phyloP scores from a whole-genome alignment of 2,329 filamentous ascomycete genomes.

The Xylariaceae sp. region DNA sequence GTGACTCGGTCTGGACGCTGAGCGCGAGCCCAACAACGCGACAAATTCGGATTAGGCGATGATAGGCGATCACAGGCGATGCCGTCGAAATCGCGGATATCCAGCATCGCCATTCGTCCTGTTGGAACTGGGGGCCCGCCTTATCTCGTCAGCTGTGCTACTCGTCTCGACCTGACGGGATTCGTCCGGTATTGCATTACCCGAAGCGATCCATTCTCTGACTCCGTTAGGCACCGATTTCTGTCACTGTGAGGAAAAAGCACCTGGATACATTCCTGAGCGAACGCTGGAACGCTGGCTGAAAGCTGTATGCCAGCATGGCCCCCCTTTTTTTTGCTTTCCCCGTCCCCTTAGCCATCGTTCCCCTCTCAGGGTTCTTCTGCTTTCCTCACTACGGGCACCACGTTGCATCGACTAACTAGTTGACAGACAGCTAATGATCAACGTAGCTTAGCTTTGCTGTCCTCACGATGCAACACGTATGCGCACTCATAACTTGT shows the following conservation, averaged over 20 bases:
- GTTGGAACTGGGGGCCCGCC: background rate
- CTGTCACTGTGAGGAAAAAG: background rate
- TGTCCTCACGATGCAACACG: conserved; percentile 7
- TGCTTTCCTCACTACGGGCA: background rate
- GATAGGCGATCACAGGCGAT: background rate
- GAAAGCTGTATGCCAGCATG: background rate
- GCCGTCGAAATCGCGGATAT: background rate
- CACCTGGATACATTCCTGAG: background rate
- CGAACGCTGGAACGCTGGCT: background rate
- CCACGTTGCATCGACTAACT: conserved; percentile 14
- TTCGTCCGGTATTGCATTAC: conserved; percentile 1
- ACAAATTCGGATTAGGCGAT: background rate
- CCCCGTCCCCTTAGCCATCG: background rate
- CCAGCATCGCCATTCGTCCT: background rate
- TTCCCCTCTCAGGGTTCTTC: background rate
- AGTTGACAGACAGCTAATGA: conserved; percentile 6
- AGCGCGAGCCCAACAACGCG: conserved; percentile 3
- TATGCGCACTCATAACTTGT: conserved; percentile 6
- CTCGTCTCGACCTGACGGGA: conserved; percentile 2
- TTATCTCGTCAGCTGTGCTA: conserved; percentile 2
- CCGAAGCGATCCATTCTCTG: background rate
- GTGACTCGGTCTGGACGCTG: conserved; percentile 8
- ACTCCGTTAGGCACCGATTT: conserved; percentile 9
- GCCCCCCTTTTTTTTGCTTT: background rate
- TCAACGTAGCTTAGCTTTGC: conserved; percentile 7